These are phyloP conservation scores for Apiospora arundinis DNA, from an alignment of 2,329 filamentous ascomycete species.

Conservation along the genomic window DNA sequence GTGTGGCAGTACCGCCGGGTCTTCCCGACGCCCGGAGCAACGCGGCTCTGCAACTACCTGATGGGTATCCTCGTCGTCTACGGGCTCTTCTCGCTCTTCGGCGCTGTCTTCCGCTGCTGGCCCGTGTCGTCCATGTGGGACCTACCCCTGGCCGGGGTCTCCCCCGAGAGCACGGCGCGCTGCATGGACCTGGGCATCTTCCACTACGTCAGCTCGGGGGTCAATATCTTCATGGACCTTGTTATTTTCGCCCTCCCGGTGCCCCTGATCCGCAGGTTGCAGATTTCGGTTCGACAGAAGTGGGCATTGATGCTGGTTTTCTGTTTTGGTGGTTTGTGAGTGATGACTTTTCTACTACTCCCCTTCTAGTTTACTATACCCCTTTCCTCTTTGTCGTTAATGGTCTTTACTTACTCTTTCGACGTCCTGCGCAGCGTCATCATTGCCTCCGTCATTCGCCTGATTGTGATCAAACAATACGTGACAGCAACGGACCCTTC, in stretches of 20 bases:
- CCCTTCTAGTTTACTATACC: neutral
- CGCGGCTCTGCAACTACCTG: conserved; percentile 19
- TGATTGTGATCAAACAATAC: conserved; percentile 25
- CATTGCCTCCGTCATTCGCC: conserved; percentile 29
- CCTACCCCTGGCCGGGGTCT: neutral
- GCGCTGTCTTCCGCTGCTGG: conserved; percentile 30
- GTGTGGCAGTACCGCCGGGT: conserved; percentile 31
- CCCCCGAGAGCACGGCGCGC: neutral
- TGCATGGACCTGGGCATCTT: neutral
- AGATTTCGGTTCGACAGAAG: neutral
- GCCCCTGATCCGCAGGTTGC: neutral
- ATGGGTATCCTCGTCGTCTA: conserved; percentile 25
- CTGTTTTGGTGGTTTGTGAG: neutral
- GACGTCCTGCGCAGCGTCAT: conserved; percentile 24
- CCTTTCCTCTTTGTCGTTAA: neutral
- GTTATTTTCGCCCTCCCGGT: neutral
- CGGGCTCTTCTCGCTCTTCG: conserved; percentile 30
- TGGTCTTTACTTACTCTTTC: neutral
- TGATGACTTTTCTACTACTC: too few relatives aligned
- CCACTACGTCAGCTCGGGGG: neutral
- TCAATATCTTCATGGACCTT: neutral
- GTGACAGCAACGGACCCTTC: conserved; percentile 26
- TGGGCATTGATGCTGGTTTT: neutral
- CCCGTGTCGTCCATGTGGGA: conserved; percentile 26
- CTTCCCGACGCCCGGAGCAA: conserved; percentile 26